Evolutionary conservation across 345 rosid species (phyloP), one percentile per base, ranked within the genome.

Genomic region (Salix suchowensis): DNA sequence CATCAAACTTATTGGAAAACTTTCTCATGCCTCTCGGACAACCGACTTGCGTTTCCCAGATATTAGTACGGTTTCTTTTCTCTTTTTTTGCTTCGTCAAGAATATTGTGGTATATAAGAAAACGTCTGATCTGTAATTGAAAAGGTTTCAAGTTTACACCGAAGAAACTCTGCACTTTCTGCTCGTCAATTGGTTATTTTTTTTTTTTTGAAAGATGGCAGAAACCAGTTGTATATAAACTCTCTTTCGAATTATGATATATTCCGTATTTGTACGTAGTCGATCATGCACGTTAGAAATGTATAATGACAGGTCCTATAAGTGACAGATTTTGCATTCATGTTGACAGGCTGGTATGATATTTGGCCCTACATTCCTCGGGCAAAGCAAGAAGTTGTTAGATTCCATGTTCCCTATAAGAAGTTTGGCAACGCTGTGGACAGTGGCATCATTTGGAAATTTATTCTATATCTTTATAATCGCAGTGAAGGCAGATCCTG

Each of bases 21-120:
- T 61, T 60, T 74, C 73, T 81, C 68, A 48, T 65, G 70, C 81
- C 64, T 6, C 71, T 84, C 3, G 82, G 81, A 44, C 84, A 84
- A 61, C 4, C 83, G 16, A 60, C 36, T 44, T n/a, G 79, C 28
- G 74, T 79, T 1, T 74, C 81, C 5, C 84, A 81, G 44, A 74
- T 84, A 68, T 37, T 76, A 4, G 84, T 84, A 84, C 32, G 84
- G 12, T 26, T 37, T 60, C 72, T 42, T 15, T 12, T 48, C 58
- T 75, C 28, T 37, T 11, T 37, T 37, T 11, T 7, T 46, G 32
- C 44, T 18, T 21, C 54, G 7, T 42, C 1, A 6, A 13, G 44
- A 40, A 40, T 10, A 24, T 24, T 24, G 9, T 40, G 3, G 44
- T 40, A 40, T 40, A 40, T 40, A 40, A 40, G 44, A 40, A 40